A percentile compares a stretch with the other conserved stretches of the same genome.
phyloP scores from a whole-genome alignment of 2,329 filamentous ascomycete genomes.

The Nemania diffusa region DNA sequence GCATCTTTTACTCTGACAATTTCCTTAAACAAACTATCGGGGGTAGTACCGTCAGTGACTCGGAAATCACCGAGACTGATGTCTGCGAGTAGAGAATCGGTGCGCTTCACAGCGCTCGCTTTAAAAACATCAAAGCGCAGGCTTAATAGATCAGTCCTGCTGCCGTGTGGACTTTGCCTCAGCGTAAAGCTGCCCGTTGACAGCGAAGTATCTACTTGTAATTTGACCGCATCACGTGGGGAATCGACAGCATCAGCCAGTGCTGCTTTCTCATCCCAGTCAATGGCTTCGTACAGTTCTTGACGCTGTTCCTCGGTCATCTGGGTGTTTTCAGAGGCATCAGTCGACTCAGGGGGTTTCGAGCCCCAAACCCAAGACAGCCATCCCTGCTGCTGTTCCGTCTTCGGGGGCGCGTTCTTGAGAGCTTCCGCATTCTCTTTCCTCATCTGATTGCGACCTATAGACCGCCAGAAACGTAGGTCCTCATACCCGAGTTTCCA shows the following conservation, averaged over 20 bases:
- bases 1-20: slow-evolving; percentile 96
- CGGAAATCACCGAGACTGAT: slow-evolving; percentile 91
- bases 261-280: slow-evolving; percentile 96
- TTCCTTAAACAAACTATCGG: slow-evolving; percentile 89
- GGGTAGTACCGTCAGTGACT: slow-evolving; percentile 94
- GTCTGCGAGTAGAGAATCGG: slow-evolving; percentile 89
- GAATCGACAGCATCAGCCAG: slow-evolving; percentile 88
- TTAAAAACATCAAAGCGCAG: slow-evolving; percentile 95
- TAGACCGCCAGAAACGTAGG: slow-evolving; percentile 93
- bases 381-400: slow-evolving; percentile 84
- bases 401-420: slow-evolving; percentile 66
- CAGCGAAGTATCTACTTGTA: slow-evolving; percentile 92
- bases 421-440: slow-evolving; percentile 95
- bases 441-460: slow-evolving; percentile 92
- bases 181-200: slow-evolving; percentile 96
- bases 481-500: slow-evolving; percentile 93
- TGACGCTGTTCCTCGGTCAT: slow-evolving; percentile 97
- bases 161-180: slow-evolving; percentile 83
- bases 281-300: slow-evolving; percentile 96
- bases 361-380: slow-evolving; percentile 90
- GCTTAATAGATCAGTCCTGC: slow-evolving; percentile 82
- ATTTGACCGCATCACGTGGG: slow-evolving; percentile 89
- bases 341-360: slow-evolving; percentile 67
- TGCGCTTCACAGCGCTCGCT: slow-evolving; percentile 87
- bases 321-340: slow-evolving; percentile 79